Conservation (phyloP, 2,329 filamentous ascomycete genomes). For the Colletotrichum falcatum region DNA sequence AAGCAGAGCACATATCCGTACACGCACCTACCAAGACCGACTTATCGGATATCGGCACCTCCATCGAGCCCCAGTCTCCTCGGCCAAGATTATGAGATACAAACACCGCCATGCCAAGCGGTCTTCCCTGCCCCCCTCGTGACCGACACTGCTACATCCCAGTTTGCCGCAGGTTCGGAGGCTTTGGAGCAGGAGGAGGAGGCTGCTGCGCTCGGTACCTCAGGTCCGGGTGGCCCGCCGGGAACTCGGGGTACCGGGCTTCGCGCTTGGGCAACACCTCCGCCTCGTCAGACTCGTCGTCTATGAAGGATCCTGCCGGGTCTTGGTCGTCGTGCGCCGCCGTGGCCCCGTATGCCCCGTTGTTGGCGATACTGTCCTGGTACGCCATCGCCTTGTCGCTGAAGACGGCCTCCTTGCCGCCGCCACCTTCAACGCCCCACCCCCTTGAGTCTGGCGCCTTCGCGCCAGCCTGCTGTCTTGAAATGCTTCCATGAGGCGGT, state of each 20-base stretch:
- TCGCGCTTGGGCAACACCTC: neutral
- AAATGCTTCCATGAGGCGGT: neutral
- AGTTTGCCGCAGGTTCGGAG: neutral
- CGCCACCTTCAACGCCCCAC: neutral
- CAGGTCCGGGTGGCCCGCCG: neutral
- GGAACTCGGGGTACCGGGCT: neutral
- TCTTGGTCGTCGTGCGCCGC: neutral
- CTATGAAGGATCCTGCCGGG: neutral
- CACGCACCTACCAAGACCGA: neutral
- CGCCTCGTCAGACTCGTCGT: neutral
- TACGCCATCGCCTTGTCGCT: neutral
- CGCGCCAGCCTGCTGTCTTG: neutral
- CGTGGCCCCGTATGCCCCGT: neutral
- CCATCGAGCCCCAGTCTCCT: conserved; percentile 1
- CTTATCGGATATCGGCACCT: conserved; percentile 35
- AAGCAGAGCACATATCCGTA: too few relatives aligned
- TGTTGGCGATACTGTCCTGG: neutral
- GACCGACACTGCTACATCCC: neutral
- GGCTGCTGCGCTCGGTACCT: neutral
- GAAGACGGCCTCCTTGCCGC: neutral
- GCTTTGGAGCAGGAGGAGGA: neutral
- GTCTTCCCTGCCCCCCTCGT: neutral
- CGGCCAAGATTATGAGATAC: conserved; percentile 10
- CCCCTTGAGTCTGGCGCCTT: neutral
- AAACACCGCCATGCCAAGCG: neutral